These are phyloP conservation scores for Brassica hybrid DNA, from an alignment of 441 rosid genomes.

Conservation along the genomic window DNA sequence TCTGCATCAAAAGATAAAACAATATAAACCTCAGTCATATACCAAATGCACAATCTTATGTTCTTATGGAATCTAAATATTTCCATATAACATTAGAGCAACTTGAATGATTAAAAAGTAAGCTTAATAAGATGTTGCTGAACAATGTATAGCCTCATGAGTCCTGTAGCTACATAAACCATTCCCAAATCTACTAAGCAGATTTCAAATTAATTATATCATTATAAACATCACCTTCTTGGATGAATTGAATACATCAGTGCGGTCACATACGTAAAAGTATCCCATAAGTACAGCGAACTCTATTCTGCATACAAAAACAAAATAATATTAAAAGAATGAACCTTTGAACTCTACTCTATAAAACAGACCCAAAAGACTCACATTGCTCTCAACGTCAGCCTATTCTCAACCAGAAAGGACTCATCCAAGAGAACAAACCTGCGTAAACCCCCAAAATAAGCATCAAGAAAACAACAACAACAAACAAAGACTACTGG, in stretches of 20 bases:
- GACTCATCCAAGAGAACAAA: conserved; percentile 67
- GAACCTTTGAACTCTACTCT: conserved; percentile 7
- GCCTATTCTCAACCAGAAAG: conserved; percentile 66
- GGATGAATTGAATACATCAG: conserved; percentile 61
- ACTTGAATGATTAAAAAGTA: too few species aligned
- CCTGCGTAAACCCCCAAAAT: conserved; percentile 50
- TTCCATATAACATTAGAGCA: too few species aligned
- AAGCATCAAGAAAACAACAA: too few species aligned
- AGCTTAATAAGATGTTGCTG: too few species aligned
- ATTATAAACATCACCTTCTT: conserved; percentile 61
- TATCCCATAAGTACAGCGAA: conserved; percentile 55
- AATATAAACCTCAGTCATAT: conserved; percentile 27
- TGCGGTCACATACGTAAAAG: conserved; percentile 69
- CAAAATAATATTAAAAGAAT: background rate
- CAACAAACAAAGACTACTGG: background rate
- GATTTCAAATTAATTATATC: conserved; percentile 13
- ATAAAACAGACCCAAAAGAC: conserved; percentile 22
- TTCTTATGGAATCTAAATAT: too few species aligned
- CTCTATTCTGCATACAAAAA: conserved; percentile 54
- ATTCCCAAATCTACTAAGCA: conserved; percentile 1
- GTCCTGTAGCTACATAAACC: background rate
- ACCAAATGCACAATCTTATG: too few species aligned
- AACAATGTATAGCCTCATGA: too few species aligned
- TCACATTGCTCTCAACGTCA: conserved; percentile 75
- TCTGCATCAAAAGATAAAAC: conserved; percentile 50